Conservation (phyloP, 441 rosid genomes). For the Mallotus japonicus region DNA sequence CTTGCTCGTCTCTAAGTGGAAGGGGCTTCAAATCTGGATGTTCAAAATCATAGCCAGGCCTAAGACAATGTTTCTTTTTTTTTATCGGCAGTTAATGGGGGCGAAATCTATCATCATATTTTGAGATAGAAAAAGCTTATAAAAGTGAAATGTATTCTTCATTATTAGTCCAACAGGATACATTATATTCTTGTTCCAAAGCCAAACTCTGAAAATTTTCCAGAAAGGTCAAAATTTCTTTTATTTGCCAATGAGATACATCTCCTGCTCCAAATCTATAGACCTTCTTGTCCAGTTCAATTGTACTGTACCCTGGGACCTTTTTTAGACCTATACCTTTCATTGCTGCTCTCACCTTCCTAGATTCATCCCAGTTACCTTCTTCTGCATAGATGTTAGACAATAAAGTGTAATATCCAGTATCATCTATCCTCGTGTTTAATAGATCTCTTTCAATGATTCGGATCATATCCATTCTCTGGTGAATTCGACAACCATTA, state of each 20-base stretch:
- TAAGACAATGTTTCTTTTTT: too few relatives aligned
- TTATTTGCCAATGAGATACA: slow-evolving; percentile 19
- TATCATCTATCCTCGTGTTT: slow-evolving; percentile 48
- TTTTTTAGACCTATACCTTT: slow-evolving; percentile 52
- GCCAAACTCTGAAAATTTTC: slow-evolving; percentile 30
- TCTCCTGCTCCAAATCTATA: slow-evolving; percentile 39
- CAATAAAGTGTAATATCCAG: slow-evolving; percentile 61
- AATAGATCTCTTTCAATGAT: slow-evolving; percentile 41
- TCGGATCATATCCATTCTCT: slow-evolving; percentile 60
- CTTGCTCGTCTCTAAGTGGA: too few relatives aligned
- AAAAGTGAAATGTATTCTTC: neutral
- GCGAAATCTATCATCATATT: too few relatives aligned
- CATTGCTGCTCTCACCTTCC: slow-evolving; percentile 56
- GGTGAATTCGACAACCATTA: slow-evolving; percentile 78
- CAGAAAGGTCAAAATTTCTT: slow-evolving; percentile 23
- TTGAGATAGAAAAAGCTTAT: neutral
- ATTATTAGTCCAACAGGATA: neutral
- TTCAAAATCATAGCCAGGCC: too few relatives aligned
- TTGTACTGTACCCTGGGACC: slow-evolving; percentile 75
- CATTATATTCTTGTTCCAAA: slow-evolving; percentile 8
- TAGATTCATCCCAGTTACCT: slow-evolving; percentile 60
- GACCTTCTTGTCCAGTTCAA: slow-evolving; percentile 40
- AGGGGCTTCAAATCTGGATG: too few relatives aligned
- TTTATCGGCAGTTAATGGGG: too few relatives aligned
- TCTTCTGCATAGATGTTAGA: slow-evolving; percentile 74